Conservation (phyloP, 2,329 filamentous ascomycete genomes). For the Fusarium udum region DNA sequence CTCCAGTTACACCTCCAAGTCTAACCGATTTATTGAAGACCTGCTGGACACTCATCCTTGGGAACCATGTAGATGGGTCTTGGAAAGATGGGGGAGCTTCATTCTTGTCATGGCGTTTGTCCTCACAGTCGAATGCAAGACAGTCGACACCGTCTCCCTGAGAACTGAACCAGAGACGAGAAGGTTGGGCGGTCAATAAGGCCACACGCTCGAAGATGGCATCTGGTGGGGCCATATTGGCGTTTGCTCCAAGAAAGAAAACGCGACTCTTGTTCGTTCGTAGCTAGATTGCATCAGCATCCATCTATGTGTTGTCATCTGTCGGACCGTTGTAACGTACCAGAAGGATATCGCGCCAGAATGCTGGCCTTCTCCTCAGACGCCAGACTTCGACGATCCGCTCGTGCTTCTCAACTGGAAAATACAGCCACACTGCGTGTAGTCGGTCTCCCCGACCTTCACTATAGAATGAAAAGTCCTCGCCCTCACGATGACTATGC, state of each 20-base stretch:
- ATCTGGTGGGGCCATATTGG: neutral
- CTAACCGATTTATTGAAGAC: neutral
- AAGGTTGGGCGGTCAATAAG: neutral
- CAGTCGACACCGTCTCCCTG: neutral
- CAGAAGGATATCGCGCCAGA: slow-evolving; percentile 8
- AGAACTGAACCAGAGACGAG: slow-evolving; percentile 8
- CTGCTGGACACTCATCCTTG: neutral
- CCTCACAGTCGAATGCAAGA: slow-evolving; percentile 9
- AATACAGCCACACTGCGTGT: slow-evolving; percentile 10
- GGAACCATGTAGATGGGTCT: neutral
- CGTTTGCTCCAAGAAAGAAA: slow-evolving; percentile 2
- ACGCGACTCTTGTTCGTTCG: slow-evolving; percentile 13
- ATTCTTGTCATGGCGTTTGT: neutral
- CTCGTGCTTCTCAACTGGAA: neutral
- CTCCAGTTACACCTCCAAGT: neutral
- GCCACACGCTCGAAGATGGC: slow-evolving; percentile 1
- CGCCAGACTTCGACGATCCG: slow-evolving; percentile 13
- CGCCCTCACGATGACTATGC: neutral
- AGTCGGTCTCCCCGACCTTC: neutral
- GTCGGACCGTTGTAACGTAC: neutral
- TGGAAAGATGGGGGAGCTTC: neutral
- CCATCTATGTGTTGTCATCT: accelerated
- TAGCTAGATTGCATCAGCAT: neutral
- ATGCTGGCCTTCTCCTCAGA: neutral
- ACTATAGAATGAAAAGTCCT: neutral